Base-by-base conservation (phyloP, 2,329 filamentous ascomycete species). In the Mycogone perniciosa region DNA sequence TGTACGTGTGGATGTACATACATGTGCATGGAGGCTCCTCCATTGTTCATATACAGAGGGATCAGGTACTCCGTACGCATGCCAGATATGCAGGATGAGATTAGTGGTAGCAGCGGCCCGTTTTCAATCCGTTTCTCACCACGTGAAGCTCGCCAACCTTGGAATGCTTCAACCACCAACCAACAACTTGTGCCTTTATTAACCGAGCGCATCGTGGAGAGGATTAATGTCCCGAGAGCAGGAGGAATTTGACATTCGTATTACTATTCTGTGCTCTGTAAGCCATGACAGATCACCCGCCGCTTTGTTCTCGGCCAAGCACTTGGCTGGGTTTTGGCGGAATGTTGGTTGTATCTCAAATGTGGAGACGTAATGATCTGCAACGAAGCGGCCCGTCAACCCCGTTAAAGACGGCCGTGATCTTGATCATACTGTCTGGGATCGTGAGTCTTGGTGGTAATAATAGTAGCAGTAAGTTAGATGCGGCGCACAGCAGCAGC, bases 1-100 rank as follows among this genome's bases (percentile, higher is more conserved):
- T 10, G 31, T 9, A 30, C 4, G 13, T 7, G 9, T 20, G 9
- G 37, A 35, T 46, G 43, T 35, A 51, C 43, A 42, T 46, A 51
- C 48, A 51, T 50, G 42, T 41, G 43, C 48, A 51, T 51, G 35
- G 33, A 46, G 43, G 48, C 48, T 51, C 43, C 44, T 42, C 43
- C 39, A 43, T 51, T 42, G 41, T 31, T 35, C 48, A 42, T 26
- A 31, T 51, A 42, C 48, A 44, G 44, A 33, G 20, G 7, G 39
- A n/a, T 42, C 40, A 34, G 29, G 42, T 42, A 50, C 40, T 34
- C 29, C 26, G 5, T 48, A 27, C n/a, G 30, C 41, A 44, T 31
- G 13, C 40, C 31, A n/a, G 42, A 20, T 41, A 41, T 50, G 48
- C 48, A 51, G n/a, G 37, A 41, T 33, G 35, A 35, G 43, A 46